phyloP scores from a whole-genome alignment of 139 green algal genomes.

The Chlorella sp. region DNA sequence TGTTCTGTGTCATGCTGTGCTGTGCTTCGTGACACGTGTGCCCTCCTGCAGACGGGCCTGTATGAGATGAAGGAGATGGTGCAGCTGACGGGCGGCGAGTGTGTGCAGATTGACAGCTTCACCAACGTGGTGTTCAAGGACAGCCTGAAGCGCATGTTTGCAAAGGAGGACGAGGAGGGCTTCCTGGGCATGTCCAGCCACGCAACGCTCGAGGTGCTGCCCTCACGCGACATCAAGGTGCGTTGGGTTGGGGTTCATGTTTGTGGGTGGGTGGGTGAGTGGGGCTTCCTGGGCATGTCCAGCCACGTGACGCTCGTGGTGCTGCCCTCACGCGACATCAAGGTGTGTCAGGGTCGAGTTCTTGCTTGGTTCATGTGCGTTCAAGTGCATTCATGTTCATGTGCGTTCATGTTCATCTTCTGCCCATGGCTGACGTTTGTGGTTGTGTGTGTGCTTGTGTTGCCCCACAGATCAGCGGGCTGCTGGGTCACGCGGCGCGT shows the following conservation, averaged over 20 bases:
- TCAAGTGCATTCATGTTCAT: too few species aligned
- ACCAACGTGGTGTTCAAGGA: constrained; percentile 86
- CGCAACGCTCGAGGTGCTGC: constrained; percentile 66
- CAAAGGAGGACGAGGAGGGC: constrained; percentile 53
- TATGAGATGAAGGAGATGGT: constrained; percentile 89
- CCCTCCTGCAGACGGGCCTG: constrained; percentile 82
- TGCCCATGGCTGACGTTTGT: too few species aligned
- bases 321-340: constrained; percentile 57
- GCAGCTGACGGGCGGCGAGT: constrained; percentile 80
- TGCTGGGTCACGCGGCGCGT: constrained; percentile 74
- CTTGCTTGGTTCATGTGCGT: too few species aligned
- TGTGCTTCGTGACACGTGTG: too few species aligned
- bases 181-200: constrained; percentile 60
- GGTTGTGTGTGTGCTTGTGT: too few species aligned
- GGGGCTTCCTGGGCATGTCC: too few species aligned
- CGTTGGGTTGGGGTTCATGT: too few species aligned
- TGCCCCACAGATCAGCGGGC: too few species aligned
- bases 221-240: constrained; percentile 62
- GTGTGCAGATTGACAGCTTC: constrained; percentile 88
- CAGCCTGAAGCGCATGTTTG: constrained; percentile 65
- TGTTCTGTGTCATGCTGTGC: not conserved
- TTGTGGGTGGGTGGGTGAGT: too few species aligned
- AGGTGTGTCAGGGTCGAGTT: constrained; percentile 35
- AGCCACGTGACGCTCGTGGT: too few species aligned
- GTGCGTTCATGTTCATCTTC: too few species aligned